Base-by-base conservation (phyloP, 2,329 filamentous ascomycete species). In the Trichoderma sp. region DNA sequence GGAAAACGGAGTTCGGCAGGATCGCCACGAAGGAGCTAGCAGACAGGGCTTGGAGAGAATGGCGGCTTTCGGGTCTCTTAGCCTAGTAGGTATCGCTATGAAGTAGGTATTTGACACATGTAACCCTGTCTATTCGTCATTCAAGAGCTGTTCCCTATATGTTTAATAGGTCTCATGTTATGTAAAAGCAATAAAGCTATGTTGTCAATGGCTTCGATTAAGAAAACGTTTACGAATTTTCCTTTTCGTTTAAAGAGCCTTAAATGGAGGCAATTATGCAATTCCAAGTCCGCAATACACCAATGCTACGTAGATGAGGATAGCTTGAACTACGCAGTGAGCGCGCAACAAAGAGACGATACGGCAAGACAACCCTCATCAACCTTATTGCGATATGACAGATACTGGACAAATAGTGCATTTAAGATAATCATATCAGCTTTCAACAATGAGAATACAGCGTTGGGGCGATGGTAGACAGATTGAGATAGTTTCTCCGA, bases 1-100 rank as follows among this genome's bases (percentile, higher is more conserved):
- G 21, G n/a, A 13, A 11, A 43, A 37, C 61, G 61, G 61, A 55
- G 33, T 31, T 64, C 61, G 61, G 61, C 61, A 31, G 40, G 14
- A n/a, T 29, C 49, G n/a, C 31, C 31, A 8, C 31, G 52, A 64
- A 33, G 24, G 19, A 5, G 21, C 16, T 31, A 27, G 21, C 52
- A 29, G 27, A 27, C 27, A 8, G 33, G 21, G 3, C 24, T 24
- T 33, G 24, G 24, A 43, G 11, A 55, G 29, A 27, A 6, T 10
- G 27, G 24, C 61, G 61, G 61, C 49, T 64, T 64, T 56, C 61
- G 61, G 49, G 47, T 27, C 21, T 21, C n/a, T 1, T 11, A 49
- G 10, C 24, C 10, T 16, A 10, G 10, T 10, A 49, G n/a, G 10
- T 10, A 49, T 11, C 10, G 21, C 11, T 5, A 24, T 2, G 11